Evolutionary conservation across 345 rosid genomes (phyloP).

Genomic region (Heritiera fomes): DNA sequence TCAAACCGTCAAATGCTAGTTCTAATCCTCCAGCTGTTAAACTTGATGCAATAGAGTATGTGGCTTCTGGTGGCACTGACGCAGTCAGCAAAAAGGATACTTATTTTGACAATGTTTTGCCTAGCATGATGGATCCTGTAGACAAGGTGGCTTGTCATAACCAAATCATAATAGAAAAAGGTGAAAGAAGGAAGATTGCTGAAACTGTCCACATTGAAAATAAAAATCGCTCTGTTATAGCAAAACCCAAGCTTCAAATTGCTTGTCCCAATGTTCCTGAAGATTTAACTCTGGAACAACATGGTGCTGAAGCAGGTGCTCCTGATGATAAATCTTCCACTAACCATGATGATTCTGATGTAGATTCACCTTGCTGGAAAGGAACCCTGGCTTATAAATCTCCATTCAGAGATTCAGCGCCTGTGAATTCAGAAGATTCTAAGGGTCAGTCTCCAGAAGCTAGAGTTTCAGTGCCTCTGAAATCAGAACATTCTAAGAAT

Average conservation of each 20-base stretch:
- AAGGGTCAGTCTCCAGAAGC: constrained; percentile 22
- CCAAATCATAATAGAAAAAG: constrained; percentile 11
- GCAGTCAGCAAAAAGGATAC: constrained; percentile 10
- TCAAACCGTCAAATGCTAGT: constrained; percentile 20
- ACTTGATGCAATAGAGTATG: constrained; percentile 10
- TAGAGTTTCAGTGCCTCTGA: constrained; percentile 16
- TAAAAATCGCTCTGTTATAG: constrained; percentile 3
- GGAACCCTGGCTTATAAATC: constrained; percentile 35
- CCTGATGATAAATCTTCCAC: constrained; percentile 26
- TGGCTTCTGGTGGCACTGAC: constrained; percentile 13
- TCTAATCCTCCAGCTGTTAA: constrained; percentile 15
- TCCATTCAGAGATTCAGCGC: constrained; percentile 10
- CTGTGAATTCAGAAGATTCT: constrained; percentile 20
- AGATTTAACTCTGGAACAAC: constrained; percentile 26
- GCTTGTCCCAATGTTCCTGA: constrained; percentile 17
- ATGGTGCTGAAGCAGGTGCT: constrained; percentile 25
- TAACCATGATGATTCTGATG: constrained; percentile 42
- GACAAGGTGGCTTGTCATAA: constrained; percentile 22
- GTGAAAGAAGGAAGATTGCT: constrained; percentile 10
- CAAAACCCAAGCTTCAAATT: constrained; percentile 25
- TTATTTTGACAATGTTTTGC: neutral
- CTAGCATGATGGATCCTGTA: constrained; percentile 11
- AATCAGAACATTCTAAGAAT: constrained; percentile 21
- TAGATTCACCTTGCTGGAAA: constrained; percentile 74
- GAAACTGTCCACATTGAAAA: constrained; percentile 13